A percentile compares a stretch with the other conserved stretches of the same genome.
phyloP scores from a whole-genome alignment of 2,329 filamentous ascomycete genomes.

The Botrytis paeoniae region DNA sequence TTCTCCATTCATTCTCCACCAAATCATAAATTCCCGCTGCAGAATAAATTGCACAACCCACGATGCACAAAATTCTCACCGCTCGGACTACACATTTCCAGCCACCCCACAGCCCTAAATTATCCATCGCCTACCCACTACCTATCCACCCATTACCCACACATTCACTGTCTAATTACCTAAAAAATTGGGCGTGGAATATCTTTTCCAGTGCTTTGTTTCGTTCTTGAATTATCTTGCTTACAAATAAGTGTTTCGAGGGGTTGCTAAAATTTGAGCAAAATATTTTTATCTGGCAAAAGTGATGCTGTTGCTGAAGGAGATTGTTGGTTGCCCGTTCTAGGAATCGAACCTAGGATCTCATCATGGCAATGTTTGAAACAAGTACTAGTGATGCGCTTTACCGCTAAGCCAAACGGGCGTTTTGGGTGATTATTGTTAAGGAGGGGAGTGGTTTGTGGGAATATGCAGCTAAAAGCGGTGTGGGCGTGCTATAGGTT shows the following conservation, averaged over 20 bases:
- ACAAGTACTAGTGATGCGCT: conserved; percentile 16
- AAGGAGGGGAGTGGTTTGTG: rapidly evolving
- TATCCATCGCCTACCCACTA: not conserved
- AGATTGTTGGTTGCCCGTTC: not conserved
- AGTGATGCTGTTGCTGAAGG: too few species aligned
- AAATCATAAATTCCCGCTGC: not conserved
- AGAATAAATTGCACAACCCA: not conserved
- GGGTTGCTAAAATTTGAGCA: not conserved
- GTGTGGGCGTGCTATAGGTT: not conserved
- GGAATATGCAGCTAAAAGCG: rapidly evolving
- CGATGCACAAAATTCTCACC: not conserved
- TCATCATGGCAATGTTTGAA: not conserved
- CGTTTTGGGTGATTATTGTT: not conserved
- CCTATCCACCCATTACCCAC: not conserved
- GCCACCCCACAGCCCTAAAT: conserved; percentile 6
- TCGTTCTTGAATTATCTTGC: too few species aligned
- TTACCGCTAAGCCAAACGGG: conserved; percentile 19
- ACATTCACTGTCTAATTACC: not conserved
- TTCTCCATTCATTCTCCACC: not conserved
- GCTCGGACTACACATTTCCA: not conserved
- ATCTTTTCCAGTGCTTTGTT: too few species aligned
- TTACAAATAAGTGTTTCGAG: not conserved
- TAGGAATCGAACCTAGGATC: conserved; percentile 19
- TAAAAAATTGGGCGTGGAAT: not conserved
- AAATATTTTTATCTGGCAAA: not conserved